Conservation (phyloP, 192 early-diverging fungal species). For the Podila verticillata region DNA sequence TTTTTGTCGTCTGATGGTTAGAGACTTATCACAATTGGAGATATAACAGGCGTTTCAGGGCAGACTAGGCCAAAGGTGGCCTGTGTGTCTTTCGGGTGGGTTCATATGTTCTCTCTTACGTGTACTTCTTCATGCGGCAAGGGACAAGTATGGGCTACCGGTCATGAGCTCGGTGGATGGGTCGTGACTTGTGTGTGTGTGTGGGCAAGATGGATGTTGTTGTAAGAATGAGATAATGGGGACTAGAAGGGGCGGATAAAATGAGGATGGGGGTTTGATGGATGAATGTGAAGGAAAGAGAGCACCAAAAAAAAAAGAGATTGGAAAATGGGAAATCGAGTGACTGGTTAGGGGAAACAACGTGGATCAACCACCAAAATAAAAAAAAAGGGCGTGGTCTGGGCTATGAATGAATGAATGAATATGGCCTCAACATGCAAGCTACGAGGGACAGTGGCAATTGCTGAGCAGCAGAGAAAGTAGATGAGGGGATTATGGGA, state of each 20-base stretch:
- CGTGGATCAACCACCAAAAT: not conserved
- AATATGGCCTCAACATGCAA: not conserved
- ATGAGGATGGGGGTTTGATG: not conserved
- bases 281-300: not conserved
- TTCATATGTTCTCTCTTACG: too few species aligned
- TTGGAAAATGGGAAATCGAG: not conserved
- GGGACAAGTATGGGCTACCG: too few species aligned
- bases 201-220: not conserved
- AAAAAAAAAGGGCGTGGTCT: not conserved
- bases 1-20: too few species aligned
- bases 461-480: not conserved
- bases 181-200: not conserved
- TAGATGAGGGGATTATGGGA: not conserved
- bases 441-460: not conserved
- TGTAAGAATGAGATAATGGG: not conserved
- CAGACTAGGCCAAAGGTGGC: too few species aligned
- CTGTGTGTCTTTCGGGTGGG: too few species aligned
- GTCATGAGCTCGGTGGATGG: too few species aligned
- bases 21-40: too few species aligned
- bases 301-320: not conserved
- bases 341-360: not conserved
- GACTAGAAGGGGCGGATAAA: not conserved
- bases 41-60: too few species aligned
- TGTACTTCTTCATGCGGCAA: too few species aligned
- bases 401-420: not conserved